Evolutionary conservation across 495 filamentous ascomycete species (phyloP).

Genomic region (Rostrohypoxylon terebratum): DNA sequence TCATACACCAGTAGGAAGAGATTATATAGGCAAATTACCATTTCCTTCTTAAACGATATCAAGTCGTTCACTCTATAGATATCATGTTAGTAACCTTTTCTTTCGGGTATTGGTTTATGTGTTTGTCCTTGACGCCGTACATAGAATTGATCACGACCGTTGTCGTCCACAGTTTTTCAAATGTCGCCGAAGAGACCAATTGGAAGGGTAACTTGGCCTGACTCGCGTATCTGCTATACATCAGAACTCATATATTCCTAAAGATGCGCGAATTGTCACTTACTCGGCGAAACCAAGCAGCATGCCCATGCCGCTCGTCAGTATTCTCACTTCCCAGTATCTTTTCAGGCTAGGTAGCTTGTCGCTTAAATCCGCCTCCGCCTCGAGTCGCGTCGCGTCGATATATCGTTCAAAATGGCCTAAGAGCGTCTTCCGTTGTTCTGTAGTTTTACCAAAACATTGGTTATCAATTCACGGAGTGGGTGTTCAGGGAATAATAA

Average conservation of each 20-base stretch:
- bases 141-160: conserved; percentile 47
- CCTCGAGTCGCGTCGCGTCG: conserved; percentile 43
- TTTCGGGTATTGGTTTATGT: background rate
- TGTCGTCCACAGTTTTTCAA: conserved; percentile 38
- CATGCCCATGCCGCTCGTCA: conserved; percentile 47
- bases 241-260: conserved; percentile 3
- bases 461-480: background rate
- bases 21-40: conserved; percentile 38
- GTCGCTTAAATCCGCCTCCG: conserved; percentile 38
- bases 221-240: conserved; percentile 25
- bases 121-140: conserved; percentile 12
- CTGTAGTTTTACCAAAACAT: conserved; percentile 11
- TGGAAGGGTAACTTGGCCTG: conserved; percentile 34
- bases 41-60: conserved; percentile 47
- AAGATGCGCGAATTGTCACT: background rate
- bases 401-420: conserved; percentile 41
- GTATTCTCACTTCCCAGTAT: conserved; percentile 46
- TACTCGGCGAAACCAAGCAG: conserved; percentile 45
- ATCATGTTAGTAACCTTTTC: background rate
- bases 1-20: background rate
- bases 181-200: conserved; percentile 35
- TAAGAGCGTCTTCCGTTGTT: conserved; percentile 35
- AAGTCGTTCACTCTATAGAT: conserved; percentile 42
- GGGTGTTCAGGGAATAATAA: background rate
- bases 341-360: conserved; percentile 41